phyloP scores from a whole-genome alignment of 495 filamentous ascomycete species.

The Sordaria brevicollis region DNA sequence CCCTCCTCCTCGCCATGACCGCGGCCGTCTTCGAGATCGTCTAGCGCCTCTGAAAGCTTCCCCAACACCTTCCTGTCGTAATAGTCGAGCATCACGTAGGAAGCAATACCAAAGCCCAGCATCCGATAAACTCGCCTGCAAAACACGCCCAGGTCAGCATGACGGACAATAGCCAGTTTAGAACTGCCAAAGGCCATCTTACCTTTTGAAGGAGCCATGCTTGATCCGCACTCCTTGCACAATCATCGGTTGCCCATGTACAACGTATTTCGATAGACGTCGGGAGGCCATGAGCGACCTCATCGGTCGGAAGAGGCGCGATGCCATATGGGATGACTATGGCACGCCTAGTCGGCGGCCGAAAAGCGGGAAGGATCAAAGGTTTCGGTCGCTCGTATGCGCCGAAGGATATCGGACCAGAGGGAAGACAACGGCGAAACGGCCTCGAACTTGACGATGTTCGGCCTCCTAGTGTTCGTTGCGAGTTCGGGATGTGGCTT shows the following conservation, averaged over 20 bases:
- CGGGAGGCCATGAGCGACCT: slow-evolving; percentile 9
- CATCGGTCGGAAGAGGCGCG: slow-evolving; percentile 22
- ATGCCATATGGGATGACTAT: slow-evolving; percentile 19
- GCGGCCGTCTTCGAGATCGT: slow-evolving; percentile 11
- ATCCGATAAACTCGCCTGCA: neutral
- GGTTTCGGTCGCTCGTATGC: neutral
- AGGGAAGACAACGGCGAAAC: neutral
- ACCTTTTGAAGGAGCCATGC: slow-evolving; percentile 3
- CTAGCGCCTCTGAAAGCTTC: slow-evolving; percentile 25
- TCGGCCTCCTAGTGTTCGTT: neutral
- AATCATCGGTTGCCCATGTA: slow-evolving; percentile 9
- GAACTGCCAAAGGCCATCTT: neutral
- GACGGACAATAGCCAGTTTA: neutral
- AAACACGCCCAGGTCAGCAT: neutral
- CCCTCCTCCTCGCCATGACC: slow-evolving; percentile 14
- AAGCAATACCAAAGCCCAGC: neutral
- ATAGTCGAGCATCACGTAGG: neutral
- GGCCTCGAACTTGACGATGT: neutral
- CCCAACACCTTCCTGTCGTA: slow-evolving; percentile 1
- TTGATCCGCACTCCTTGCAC: slow-evolving; percentile 28
- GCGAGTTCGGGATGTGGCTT: neutral
- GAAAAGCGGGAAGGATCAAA: slow-evolving; percentile 1
- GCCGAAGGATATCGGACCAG: neutral
- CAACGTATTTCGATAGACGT: slow-evolving; percentile 3
- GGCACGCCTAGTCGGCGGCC: slow-evolving; percentile 32